Percentiles rank a stretch among this genome's conserved stretches.
Evolutionary conservation across 805 yeast species (phyloP).

Genomic region (Kazachstania viticola): DNA sequence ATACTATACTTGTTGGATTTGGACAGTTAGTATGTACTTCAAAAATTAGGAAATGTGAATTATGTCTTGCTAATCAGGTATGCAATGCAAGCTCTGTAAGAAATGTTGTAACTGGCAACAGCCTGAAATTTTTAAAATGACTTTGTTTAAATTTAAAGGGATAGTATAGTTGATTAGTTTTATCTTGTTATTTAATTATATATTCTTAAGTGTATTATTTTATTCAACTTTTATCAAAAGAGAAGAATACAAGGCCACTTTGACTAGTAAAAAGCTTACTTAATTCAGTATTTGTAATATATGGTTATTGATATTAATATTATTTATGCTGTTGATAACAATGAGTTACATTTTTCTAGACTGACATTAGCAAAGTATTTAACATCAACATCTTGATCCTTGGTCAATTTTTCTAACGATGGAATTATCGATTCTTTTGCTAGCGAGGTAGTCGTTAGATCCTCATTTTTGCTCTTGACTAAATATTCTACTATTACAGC

Average conservation of each 20-base stretch:
- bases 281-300: no score
- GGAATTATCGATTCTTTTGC: conserved; percentile 48
- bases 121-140: no score
- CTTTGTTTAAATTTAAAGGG: no score
- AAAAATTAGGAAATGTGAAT: conserved; percentile 54
- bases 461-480: conserved; percentile 17
- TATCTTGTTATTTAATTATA: no score
- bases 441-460: conserved; percentile 22
- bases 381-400: conserved; percentile 82
- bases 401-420: conserved; percentile 47
- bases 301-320: no score
- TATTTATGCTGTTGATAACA: no score
- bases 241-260: no score
- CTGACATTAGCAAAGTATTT: conserved; percentile 72
- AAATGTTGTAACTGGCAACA: no score
- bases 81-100: conserved; percentile 34
- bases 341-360: conserved; percentile 29
- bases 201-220: no score
- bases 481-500: conserved; percentile 48
- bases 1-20: conserved; percentile 81
- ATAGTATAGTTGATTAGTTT: no score
- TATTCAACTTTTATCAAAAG: no score
- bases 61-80: conserved; percentile 47
- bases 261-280: no score
- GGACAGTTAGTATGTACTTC: conserved; percentile 83